Base-by-base conservation (phyloP, 495 filamentous ascomycete species). In the Talaromyces trachyspermus region DNA sequence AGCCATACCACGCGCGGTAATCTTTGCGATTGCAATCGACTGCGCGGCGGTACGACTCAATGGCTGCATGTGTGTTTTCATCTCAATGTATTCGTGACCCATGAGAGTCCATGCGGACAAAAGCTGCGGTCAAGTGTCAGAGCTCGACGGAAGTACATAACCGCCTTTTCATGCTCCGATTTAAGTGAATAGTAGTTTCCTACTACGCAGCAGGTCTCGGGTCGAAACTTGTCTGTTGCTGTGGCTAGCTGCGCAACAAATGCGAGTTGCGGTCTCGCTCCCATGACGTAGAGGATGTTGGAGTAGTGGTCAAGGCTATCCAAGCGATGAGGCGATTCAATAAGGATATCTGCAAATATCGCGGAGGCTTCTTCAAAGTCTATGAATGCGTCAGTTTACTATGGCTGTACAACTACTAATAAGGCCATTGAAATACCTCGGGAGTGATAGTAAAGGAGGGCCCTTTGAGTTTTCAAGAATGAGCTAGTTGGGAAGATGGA, bases 61-160 rank as follows among this genome's bases (percentile, higher is more conserved):
- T 97, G 12, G 94, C 94, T 0, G 94, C 90, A 56, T 99, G 94
- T 0, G 94, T 99, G 57, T 99, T 99, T 97, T 99, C 70, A 99
- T 84, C 61, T 99, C 94, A 26, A 97, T 88, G 62, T 96, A 99
- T 60, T 99, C 94, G 61, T 97, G 94, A 7, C 94, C 94, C 94
- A 99, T 99, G 0, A 99, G 73, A 1, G 90, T 99, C 94, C 94
- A 99, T 11, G 94, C 94, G 4, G 87, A 91, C 24, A 95, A 54
- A 91, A 99, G 33, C 78, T 84, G 8, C 90, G 85, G 60, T 99
- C 94, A 1, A 99, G 75, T 2, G 88, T 95, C n/a, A 99, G 70
- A 0, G 94, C 94, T 14, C 94, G 86, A 4, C 94, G 86, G 71
- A 99, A 99, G 66, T 96, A 97, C 64, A 94, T 86, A 18, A 97